Evolutionary conservation across 331 rosid species (phyloP), one percentile per base, ranked within the genome.

Genomic region (Pyracantha coccinea): DNA sequence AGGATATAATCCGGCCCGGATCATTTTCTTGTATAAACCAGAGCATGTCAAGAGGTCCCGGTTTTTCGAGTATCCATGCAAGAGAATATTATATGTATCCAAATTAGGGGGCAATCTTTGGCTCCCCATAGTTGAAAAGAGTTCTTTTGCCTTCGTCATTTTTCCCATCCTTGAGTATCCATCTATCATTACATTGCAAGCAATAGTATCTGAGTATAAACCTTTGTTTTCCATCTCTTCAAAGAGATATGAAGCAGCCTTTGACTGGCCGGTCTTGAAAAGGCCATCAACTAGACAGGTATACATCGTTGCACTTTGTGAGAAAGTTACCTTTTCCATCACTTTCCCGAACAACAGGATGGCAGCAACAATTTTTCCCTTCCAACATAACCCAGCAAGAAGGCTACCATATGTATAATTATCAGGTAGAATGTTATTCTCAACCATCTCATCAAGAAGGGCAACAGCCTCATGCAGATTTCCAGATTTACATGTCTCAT

Each of bases 51-150:
- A 21, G 73, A 87, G 29, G 53, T 32, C 87, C 31, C 35, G 76
- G 77, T 82, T 81, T 82, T 85, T 91, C 32, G 95, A 86, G 84
- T 81, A 81, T 62, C 88, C 92, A 87, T 84, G 97, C 79, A 91
- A 68, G 65, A 91, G 89, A 83, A 87, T 91, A 58, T 89, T 91
- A 81, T 79, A 91, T 25, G 95, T 85, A 66, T 85, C 75, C 85
- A 89, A 75, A 81, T 73, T 84, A 77, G 88, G 91, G 68, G 66
- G 16, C 72, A 89, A 64, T 72, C 33, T 66, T 66, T 75, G 84
- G 53, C 80, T 81, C 74, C 73, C 82, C 90, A 89, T 87, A 32
- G 78, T 67, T 68, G 91, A 86, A 81, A 86, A 66, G 41, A 91
- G 82, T 71, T 72, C 77, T 69, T 76, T 77, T 58, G 80, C 91